phyloP scores from a whole-genome alignment of 192 early-diverging fungal genomes.

The Coemansia sp. region DNA sequence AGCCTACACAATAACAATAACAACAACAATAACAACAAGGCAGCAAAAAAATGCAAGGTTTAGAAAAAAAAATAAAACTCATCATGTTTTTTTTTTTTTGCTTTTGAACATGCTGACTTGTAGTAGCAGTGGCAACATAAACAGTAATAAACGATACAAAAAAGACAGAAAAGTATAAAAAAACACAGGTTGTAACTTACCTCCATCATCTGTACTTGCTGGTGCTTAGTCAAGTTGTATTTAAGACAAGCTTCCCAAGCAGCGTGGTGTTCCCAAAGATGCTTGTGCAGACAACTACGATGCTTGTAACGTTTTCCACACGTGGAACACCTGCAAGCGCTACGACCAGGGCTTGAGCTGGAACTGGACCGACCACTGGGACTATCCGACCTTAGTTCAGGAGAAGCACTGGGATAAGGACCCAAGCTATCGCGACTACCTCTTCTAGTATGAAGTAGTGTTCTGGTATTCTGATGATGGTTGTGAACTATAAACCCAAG shows the following conservation, averaged over 20 bases:
- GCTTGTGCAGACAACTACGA: conserved; percentile 62
- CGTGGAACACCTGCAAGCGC: conserved; percentile 55
- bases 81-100: too few species aligned
- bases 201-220: conserved; percentile 71
- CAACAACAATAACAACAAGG: background rate
- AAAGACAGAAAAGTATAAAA: background rate
- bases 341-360: conserved; percentile 48
- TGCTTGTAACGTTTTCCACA: conserved; percentile 66
- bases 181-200: conserved; percentile 23
- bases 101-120: too few species aligned
- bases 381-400: conserved; percentile 39
- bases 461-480: conserved; percentile 16
- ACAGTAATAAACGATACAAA: too few species aligned
- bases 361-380: conserved; percentile 40
- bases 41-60: background rate
- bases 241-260: conserved; percentile 63
- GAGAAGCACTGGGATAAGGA: conserved; percentile 41
- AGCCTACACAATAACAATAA: conserved; percentile 33
- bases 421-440: conserved; percentile 32
- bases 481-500: conserved; percentile 12
- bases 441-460: conserved; percentile 16
- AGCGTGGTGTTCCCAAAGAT: conserved; percentile 66
- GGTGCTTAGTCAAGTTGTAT: conserved; percentile 65
- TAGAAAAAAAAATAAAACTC: background rate
- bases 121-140: too few species aligned